Percentiles rank a stretch among this genome's conserved stretches.
Conservation (phyloP, 2,329 filamentous ascomycete genomes). For the Penicillium digitatum region DNA sequence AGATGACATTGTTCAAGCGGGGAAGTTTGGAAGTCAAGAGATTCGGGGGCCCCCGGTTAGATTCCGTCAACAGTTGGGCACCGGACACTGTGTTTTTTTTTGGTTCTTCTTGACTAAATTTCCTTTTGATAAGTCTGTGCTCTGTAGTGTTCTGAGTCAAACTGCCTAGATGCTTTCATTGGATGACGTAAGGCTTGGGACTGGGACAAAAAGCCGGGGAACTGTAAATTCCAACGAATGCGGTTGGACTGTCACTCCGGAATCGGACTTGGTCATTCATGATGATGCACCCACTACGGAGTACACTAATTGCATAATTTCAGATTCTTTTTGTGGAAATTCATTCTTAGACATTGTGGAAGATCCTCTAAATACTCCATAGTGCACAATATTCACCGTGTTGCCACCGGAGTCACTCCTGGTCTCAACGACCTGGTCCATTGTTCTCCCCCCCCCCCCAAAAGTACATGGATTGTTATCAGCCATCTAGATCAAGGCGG, state of each 20-base stretch:
- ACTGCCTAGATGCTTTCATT: constrained; percentile 12
- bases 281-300: constrained; percentile 4
- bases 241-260: constrained; percentile 13
- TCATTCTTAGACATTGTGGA: neutral
- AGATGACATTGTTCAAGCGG: constrained; percentile 33
- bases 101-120: neutral
- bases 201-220: constrained; percentile 31
- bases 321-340: neutral
- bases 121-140: constrained; percentile 3
- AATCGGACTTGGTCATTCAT: constrained; percentile 7
- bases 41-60: neutral
- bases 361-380: neutral
- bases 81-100: neutral
- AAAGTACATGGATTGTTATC: neutral
- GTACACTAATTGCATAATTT: neutral
- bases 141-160: constrained; percentile 13
- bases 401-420: neutral
- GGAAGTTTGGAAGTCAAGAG: constrained; percentile 12
- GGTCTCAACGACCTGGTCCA: neutral
- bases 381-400: neutral
- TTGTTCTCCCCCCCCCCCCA: too few species aligned
- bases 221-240: constrained; percentile 23
- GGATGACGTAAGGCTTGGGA: constrained; percentile 37
- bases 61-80: neutral
- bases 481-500: neutral